Base-by-base conservation (phyloP, 768 basidiomycete genomes). In the Antrodiella citrinella region DNA sequence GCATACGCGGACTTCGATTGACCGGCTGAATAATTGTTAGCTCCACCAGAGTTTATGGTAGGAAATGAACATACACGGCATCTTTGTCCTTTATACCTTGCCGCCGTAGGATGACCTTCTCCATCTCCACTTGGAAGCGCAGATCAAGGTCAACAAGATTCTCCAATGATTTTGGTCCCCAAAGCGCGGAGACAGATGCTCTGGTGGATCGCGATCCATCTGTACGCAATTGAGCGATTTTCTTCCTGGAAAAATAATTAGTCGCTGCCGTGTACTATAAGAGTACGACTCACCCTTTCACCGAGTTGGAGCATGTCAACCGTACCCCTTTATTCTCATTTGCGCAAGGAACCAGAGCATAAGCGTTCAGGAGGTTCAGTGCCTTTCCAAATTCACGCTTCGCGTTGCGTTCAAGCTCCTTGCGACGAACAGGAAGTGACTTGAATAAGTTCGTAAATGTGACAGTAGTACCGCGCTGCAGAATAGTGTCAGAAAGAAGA, bases 361-460 rank as follows among this genome's bases (percentile, higher is more conserved):
- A 99, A 0, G 89, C 91, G 43, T 84, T 81, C 39, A 98, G 66
- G 13, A 96, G 69, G 4, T 76, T 70, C n/a, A 97, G 62, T 1
- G 88, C 86, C 59, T 96, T 96, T 3, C 71, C 80, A 59, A 87
- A 94, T 58, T 98, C 95, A 39, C 92, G 80, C 63, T 95, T 97
- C 1, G 75, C 72, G 57, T 95, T 93, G 48, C 90, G 72, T 60
- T 91, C 84, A 25, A 97, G 76, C 58, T 98, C 96, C 64, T 94
- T 94, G 4, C 91, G 75, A 3, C 95, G 78, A 4, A 99, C 96
- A 1, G 96, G 91, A 0, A 97, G 73, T 1, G 87, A 78, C 4
- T 72, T 69, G 66, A 98, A 98, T 0, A 95, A 71, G 23, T 79
- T 78, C 0, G 78, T 72, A 2, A 96, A 66, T 0, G 70, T 69